Conservation (phyloP, 2,329 filamentous ascomycete genomes). For the Ceratocystis huliohia region DNA sequence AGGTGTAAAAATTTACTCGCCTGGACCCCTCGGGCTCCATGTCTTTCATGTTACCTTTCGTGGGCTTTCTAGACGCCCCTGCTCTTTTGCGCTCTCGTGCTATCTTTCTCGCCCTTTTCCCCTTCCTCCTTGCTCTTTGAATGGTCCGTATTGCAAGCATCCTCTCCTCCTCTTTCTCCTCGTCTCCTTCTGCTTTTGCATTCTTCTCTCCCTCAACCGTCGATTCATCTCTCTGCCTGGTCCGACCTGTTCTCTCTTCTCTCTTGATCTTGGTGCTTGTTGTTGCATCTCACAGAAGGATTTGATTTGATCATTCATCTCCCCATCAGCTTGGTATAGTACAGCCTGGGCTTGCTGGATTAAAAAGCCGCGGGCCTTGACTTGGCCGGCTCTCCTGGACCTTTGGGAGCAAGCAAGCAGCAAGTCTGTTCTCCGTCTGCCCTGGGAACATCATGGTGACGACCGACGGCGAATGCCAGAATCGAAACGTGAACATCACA, state of each 20-base stretch:
- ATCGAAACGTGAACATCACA: background rate
- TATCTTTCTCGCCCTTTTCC: background rate
- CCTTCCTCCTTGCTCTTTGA: background rate
- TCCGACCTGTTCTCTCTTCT: background rate
- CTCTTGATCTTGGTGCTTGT: background rate
- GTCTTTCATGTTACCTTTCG: background rate
- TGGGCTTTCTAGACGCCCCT: too few species aligned
- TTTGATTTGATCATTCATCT: background rate
- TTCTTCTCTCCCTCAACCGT: background rate
- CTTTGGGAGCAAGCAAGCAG: too few species aligned
- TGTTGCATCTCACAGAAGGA: background rate
- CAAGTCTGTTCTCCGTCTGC: background rate
- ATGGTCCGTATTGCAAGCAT: background rate
- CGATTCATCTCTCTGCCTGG: background rate
- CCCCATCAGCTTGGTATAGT: background rate
- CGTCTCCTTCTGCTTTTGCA: background rate
- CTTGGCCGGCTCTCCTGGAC: too few species aligned
- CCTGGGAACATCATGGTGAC: background rate
- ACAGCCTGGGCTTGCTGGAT: too few species aligned
- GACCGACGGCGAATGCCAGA: background rate
- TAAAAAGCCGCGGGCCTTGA: too few species aligned
- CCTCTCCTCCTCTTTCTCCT: background rate
- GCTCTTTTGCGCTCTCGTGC: background rate
- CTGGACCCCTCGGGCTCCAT: background rate
- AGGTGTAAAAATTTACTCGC: background rate